A percentile compares a stretch with the other conserved stretches of the same genome.
phyloP scores from a whole-genome alignment of 2,329 filamentous ascomycete species.

The Lasiodiplodia citricola region DNA sequence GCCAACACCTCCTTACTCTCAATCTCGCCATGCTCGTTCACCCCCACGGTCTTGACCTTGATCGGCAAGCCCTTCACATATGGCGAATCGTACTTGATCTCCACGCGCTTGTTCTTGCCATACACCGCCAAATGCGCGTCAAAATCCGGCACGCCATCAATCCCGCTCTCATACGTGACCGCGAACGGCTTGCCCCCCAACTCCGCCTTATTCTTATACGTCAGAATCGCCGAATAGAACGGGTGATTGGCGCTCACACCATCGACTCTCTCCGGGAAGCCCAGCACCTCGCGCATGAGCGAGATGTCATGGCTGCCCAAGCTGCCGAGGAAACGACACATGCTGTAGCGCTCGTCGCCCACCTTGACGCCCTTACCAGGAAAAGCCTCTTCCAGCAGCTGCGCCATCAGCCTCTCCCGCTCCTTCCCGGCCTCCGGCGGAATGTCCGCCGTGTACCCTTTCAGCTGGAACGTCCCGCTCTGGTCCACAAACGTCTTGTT shows the following conservation, averaged over 20 bases:
- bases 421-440: constrained; percentile 34
- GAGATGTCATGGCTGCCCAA: constrained; percentile 54
- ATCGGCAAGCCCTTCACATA: constrained; percentile 63
- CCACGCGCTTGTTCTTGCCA: constrained; percentile 59
- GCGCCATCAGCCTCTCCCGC: constrained; percentile 34
- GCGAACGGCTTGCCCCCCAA: constrained; percentile 53
- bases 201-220: constrained; percentile 11
- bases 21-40: constrained; percentile 41
- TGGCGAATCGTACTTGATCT: constrained; percentile 62
- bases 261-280: constrained; percentile 11
- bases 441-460: constrained; percentile 48
- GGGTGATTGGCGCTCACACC: constrained; percentile 24
- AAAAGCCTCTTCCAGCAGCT: constrained; percentile 42
- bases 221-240: constrained; percentile 24
- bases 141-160: constrained; percentile 59
- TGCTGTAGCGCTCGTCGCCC: constrained; percentile 33
- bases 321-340: constrained; percentile 52
- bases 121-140: constrained; percentile 62
- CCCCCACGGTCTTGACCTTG: constrained; percentile 55
- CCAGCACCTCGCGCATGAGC: constrained; percentile 25
- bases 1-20: constrained; percentile 38
- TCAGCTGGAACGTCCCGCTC: constrained; percentile 54
- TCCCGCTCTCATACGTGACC: constrained; percentile 63
- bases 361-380: constrained; percentile 36
- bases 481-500: constrained; percentile 57